Evolutionary conservation across 2,329 filamentous ascomycete species (phyloP).

Genomic region (Aspergillus neoniger): DNA sequence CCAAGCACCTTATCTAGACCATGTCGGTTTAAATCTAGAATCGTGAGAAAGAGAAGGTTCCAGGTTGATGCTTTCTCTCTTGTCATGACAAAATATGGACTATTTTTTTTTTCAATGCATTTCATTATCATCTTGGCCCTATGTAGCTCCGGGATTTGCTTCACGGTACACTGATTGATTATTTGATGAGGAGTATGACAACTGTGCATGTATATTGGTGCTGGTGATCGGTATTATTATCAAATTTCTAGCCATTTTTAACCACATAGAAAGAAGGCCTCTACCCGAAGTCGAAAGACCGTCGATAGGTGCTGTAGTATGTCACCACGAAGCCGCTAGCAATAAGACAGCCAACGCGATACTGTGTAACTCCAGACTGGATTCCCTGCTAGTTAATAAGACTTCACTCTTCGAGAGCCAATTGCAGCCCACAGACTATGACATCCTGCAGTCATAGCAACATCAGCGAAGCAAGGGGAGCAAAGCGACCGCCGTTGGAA

Average conservation of each 20-base stretch:
- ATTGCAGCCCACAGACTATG: background rate
- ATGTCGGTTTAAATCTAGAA: constrained; percentile 3
- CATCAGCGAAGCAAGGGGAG: background rate
- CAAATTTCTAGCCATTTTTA: background rate
- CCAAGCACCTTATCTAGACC: constrained; percentile 67
- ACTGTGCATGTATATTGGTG: constrained; percentile 2
- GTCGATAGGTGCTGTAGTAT: background rate
- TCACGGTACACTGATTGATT: constrained; percentile 25
- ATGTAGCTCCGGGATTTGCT: constrained; percentile 21
- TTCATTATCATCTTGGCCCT: constrained; percentile 18
- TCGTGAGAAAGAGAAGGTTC: constrained; percentile 12
- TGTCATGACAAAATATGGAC: constrained; percentile 25
- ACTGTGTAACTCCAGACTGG: no score
- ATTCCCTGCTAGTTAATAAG: background rate
- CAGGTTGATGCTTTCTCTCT: constrained; percentile 19
- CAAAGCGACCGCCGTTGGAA: constrained; percentile 13
- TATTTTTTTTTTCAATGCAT: constrained; percentile 23
- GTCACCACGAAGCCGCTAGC: background rate
- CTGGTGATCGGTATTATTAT: background rate
- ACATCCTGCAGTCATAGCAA: background rate
- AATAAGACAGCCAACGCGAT: background rate
- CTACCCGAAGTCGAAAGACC: background rate
- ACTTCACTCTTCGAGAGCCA: background rate
- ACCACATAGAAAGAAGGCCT: background rate
- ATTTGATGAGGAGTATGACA: constrained; percentile 26